Evolutionary conservation across 2,329 filamentous ascomycete genomes (phyloP), one percentile per base, ranked within the genome.

Genomic region (Sordariomycetes sp.): DNA sequence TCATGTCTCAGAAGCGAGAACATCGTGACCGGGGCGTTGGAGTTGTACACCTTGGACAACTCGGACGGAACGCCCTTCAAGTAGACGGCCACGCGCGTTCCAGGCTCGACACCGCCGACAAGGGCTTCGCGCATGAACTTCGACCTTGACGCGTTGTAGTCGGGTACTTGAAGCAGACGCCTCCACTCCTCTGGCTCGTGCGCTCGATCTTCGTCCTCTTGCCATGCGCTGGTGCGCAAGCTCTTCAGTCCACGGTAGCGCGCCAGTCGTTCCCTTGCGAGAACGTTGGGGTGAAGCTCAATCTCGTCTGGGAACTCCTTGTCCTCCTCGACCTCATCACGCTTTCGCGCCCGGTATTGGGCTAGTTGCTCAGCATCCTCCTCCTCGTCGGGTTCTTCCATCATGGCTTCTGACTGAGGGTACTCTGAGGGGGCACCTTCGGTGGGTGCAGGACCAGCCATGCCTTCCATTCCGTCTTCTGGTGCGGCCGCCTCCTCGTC

Each of bases 251-350:
- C 92, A 50, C 92, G 73, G 60, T 95, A 98, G 39, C 85, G 76
- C 8, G 82, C 76, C 35, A 98, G 64, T 29, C 92, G 74, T 59
- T 98, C 92, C 33, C 86, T 69, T 1, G 92, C 92, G 29, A 86
- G 69, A 4, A 93, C 86, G 34, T 90, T 75, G 0, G 93, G 92
- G 44, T 85, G 86, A 34, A 98, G 67, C 57, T 98, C 93, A 38
- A 98, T 92, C 58, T 98, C 92, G 45, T 98, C 92, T 0, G 92
- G 92, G 57, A 96, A 98, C 55, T 96, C 90, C 35, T 84, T 75
- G 56, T 98, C 92, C 11, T 96, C 88, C 32, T 88, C 75, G 4
- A 79, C 86, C 46, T 95, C 90, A 17, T 79, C 78, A 33, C 79
- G 77, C 49, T 87, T 86, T 42, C 79, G 78, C 33, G 75, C 70